A percentile compares a stretch with the other conserved stretches of the same genome.
These are phyloP conservation scores for Yamadazyma diospyri DNA, from an alignment of 1,139 yeast genomes.

Conservation along the genomic window DNA sequence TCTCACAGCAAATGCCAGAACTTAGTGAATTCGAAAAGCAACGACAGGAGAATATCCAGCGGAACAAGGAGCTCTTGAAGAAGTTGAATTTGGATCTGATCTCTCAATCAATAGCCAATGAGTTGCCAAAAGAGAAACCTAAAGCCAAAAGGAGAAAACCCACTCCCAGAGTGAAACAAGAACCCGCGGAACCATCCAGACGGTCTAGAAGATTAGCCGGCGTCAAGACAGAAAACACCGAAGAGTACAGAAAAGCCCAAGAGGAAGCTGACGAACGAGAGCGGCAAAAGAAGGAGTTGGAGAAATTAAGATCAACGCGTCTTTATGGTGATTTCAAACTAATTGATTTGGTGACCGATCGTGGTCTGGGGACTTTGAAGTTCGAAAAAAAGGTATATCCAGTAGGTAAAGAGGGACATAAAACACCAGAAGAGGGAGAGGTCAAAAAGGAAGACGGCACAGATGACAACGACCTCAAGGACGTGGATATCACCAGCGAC, in stretches of 20 bases:
- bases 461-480: constrained; percentile 18
- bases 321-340: constrained; percentile 61
- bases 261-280: constrained; percentile 36
- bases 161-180: constrained; percentile 21
- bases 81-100: constrained; percentile 36
- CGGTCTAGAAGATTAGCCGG: constrained; percentile 69
- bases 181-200: constrained; percentile 46
- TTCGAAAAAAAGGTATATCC: constrained; percentile 24
- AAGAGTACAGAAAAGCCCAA: constrained; percentile 29
- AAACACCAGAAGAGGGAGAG: too few species aligned
- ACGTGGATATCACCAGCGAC: constrained; percentile 24
- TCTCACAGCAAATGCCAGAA: constrained; percentile 17
- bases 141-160: constrained; percentile 21
- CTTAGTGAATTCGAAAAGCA: constrained; percentile 67
- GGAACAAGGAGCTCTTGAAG: constrained; percentile 39
- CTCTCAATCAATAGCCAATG: constrained; percentile 27
- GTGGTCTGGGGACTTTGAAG: constrained; percentile 33
- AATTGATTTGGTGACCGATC: constrained; percentile 51
- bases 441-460: constrained; percentile 18
- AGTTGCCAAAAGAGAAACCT: constrained; percentile 18
- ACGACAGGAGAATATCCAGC: constrained; percentile 51
- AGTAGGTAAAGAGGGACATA: constrained; percentile 6
- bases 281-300: constrained; percentile 41
- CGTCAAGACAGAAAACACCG: constrained; percentile 41
- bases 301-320: constrained; percentile 50